Conservation (phyloP, 805 yeast species). For the Barnettozyma sp. region DNA sequence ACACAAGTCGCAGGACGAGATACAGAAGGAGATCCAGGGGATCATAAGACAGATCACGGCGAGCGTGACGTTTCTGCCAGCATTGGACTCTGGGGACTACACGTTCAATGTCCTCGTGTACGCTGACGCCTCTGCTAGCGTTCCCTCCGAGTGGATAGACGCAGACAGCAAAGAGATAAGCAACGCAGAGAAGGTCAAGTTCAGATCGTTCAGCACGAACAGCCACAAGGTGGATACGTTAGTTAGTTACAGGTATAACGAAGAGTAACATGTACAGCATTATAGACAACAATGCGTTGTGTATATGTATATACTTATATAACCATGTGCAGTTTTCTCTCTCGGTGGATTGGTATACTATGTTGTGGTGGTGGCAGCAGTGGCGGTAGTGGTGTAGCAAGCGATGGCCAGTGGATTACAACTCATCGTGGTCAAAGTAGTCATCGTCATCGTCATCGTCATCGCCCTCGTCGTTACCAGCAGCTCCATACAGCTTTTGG, state of each 20-base stretch:
- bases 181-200: conserved; percentile 61
- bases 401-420: conserved; percentile 27
- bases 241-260: conserved; percentile 39
- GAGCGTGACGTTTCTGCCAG: conserved; percentile 78
- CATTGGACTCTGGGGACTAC: conserved; percentile 52
- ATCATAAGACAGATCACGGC: conserved; percentile 86
- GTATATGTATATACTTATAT: too few species aligned
- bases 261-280: too few species aligned
- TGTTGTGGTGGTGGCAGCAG: neutral
- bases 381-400: too few species aligned
- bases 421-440: conserved; percentile 65
- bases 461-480: conserved; percentile 40
- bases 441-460: conserved; percentile 48
- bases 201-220: conserved; percentile 60
- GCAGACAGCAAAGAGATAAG: conserved; percentile 50
- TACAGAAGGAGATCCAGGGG: conserved; percentile 74
- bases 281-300: too few species aligned
- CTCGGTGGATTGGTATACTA: neutral
- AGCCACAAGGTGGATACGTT: conserved; percentile 65
- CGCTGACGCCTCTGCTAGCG: conserved; percentile 59
- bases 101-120: conserved; percentile 83
- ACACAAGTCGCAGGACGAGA: conserved; percentile 34
- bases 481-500: conserved; percentile 69
- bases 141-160: conserved; percentile 83
- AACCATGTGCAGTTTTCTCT: too few species aligned